These are phyloP conservation scores for Copromyces sp. DNA, from an alignment of 495 filamentous ascomycete species.

Conservation along the genomic window DNA sequence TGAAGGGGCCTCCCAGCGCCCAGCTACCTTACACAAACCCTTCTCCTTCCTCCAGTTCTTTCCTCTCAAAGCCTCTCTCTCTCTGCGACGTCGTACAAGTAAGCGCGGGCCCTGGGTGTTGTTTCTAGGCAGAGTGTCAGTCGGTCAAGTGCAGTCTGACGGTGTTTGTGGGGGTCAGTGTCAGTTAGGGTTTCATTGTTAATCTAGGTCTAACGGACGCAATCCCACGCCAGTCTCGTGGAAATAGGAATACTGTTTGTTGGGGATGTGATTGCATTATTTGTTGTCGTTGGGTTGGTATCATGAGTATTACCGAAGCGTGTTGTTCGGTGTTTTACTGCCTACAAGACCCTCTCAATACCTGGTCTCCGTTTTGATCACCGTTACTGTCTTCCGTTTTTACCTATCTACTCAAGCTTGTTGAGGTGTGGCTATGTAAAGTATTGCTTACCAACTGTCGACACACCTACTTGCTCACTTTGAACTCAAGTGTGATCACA, in stretches of 20 bases:
- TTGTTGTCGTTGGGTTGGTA: not conserved
- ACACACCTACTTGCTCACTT: no score
- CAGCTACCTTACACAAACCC: no score
- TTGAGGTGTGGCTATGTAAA: no score
- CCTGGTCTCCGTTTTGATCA: not conserved
- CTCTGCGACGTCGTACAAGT: not conserved
- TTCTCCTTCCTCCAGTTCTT: no score
- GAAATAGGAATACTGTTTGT: not conserved
- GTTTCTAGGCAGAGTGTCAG: not conserved
- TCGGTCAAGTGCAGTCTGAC: not conserved
- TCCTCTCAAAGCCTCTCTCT: not conserved
- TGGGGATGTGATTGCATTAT: not conserved
- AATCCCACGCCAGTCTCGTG: not conserved
- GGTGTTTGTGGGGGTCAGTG: not conserved
- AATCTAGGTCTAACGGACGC: not conserved
- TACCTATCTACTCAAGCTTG: not conserved
- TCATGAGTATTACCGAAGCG: not conserved
- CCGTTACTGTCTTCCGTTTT: not conserved
- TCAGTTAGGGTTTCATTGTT: not conserved
- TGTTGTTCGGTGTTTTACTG: not conserved
- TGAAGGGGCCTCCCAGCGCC: no score
- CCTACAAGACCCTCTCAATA: not conserved
- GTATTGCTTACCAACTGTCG: no score
- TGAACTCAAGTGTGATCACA: no score
- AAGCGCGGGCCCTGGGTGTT: not conserved